Evolutionary conservation across 805 yeast genomes (phyloP).

Genomic region (Sporopachydermia lactativora): DNA sequence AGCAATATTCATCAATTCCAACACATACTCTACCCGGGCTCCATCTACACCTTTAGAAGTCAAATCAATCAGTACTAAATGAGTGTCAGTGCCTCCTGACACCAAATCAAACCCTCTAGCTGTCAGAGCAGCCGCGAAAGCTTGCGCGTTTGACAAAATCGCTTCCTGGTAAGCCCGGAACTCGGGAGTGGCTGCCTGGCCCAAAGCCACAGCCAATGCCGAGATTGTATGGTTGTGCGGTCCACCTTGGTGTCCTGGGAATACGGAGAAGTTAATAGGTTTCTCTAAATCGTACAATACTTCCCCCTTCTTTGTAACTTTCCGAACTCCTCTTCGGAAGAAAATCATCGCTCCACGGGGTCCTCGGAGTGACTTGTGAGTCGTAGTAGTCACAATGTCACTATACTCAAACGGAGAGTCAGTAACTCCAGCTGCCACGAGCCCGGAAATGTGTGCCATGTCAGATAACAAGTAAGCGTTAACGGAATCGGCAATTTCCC

Average conservation of each 20-base stretch:
- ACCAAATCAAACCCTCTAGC: slow-evolving; percentile 64
- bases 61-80: slow-evolving; percentile 74
- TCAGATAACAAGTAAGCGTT: slow-evolving; percentile 89
- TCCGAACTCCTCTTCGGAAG: slow-evolving; percentile 88
- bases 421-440: slow-evolving; percentile 87
- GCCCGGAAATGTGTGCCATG: slow-evolving; percentile 97
- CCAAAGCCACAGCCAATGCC: slow-evolving; percentile 89
- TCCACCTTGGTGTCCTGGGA: slow-evolving; percentile 99
- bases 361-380: slow-evolving; percentile 95
- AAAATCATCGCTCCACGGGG: slow-evolving; percentile 99
- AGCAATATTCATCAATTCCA: slow-evolving; percentile 86
- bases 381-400: slow-evolving; percentile 94
- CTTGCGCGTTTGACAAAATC: slow-evolving; percentile 70
- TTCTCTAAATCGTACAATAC: slow-evolving; percentile 76
- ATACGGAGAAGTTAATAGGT: slow-evolving; percentile 89
- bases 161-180: slow-evolving; percentile 74
- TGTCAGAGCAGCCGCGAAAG: slow-evolving; percentile 55
- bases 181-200: slow-evolving; percentile 83
- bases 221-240: slow-evolving; percentile 98
- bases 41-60: slow-evolving; percentile 75
- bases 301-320: slow-evolving; percentile 71
- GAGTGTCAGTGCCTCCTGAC: slow-evolving; percentile 90
- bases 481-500: slow-evolving; percentile 79
- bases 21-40: slow-evolving; percentile 84
- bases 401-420: slow-evolving; percentile 89